A percentile compares a stretch with the other conserved stretches of the same genome.
These are phyloP conservation scores for Stephania japonica DNA, from an alignment of 164 flowering plant species.

Conservation along the genomic window DNA sequence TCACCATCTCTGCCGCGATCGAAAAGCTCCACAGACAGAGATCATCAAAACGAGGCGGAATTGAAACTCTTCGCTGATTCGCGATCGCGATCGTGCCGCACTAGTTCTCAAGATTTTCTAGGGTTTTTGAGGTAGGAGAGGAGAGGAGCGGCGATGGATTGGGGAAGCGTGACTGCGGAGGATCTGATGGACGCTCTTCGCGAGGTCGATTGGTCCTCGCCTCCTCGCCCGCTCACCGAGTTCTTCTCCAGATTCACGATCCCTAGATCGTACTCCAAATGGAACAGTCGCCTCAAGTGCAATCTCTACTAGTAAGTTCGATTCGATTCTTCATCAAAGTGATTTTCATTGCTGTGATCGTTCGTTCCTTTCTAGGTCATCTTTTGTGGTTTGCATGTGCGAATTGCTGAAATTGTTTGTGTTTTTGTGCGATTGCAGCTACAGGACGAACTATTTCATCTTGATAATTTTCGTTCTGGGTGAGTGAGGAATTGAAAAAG, in stretches of 20 bases:
- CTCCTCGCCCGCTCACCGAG: conserved; percentile 68
- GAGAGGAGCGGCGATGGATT: conserved; percentile 34
- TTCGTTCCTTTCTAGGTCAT: not conserved
- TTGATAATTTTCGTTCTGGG: conserved; percentile 74
- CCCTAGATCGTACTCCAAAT: conserved; percentile 63
- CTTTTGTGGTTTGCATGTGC: not conserved
- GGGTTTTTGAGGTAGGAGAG: not conserved
- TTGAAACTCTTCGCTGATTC: not conserved
- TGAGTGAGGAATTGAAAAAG: conserved; percentile 14
- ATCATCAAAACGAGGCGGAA: not conserved
- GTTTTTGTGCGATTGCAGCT: conserved; percentile 58
- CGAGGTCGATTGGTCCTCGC: conserved; percentile 80
- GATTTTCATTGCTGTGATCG: not conserved
- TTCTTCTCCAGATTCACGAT: conserved; percentile 79
- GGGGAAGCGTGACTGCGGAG: conserved; percentile 65
- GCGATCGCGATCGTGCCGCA: not conserved
- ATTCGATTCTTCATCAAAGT: conserved; percentile 16
- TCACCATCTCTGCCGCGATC: not conserved
- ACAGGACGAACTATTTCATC: conserved; percentile 80
- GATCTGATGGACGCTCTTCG: conserved; percentile 84
- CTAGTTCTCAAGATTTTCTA: not conserved
- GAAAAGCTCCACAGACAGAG: not conserved
- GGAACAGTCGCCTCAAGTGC: conserved; percentile 91
- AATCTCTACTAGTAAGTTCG: conserved; percentile 70
- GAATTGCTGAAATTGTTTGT: not conserved